Evolutionary conservation across 257 asterid genomes (phyloP), one percentile per base, ranked within the genome.

Genomic region (Solanum bulbocastanum): DNA sequence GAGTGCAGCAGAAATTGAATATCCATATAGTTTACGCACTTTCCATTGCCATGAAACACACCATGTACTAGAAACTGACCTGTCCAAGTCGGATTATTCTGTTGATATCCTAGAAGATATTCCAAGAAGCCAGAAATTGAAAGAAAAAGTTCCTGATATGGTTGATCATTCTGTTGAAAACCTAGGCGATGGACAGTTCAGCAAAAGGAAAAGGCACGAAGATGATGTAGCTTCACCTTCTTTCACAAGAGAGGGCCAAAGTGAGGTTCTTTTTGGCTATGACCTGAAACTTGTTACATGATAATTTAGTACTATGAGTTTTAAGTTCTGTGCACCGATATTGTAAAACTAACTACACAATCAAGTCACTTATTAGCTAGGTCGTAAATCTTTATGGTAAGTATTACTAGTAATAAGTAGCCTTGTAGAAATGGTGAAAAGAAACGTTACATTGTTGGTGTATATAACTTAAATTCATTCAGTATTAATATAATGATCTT

Each of bases 1-100:
- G 14, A 66, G 78, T 36, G 91, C 90, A 33, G 23, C 84, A 1
- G 96, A 93, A 87, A 91, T 92, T 0, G 88, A 91, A 33, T 90
- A 94, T 85, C 83, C 83, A 20, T 75, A 39, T 27, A 36, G 56
- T 75, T 20, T 7, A 68, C 37, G 10, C 37, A 68, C 37, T 20
- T 68, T 68, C 75, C 18, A 68, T 68, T 68, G 36, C 52, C 49
- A 36, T 36, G 82, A 36, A 74, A 74, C 58, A 75, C 22, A n/a
- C 20, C 83, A 23, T 75, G 83, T 23, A 75, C 35, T 22, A 75
- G 1, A 23, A 75, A 39, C 3, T 33, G 85, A 84, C 30, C 46
- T 52, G 62, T 40, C 35, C 58, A 68, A 86, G 32, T 33, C 16
- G 30, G 69, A 37, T 32, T 62, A 16, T 69, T 25, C 83, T 60